These are phyloP conservation scores for Sordariomycetes sp. DNA, from an alignment of 2,329 filamentous ascomycete genomes.

Conservation along the genomic window DNA sequence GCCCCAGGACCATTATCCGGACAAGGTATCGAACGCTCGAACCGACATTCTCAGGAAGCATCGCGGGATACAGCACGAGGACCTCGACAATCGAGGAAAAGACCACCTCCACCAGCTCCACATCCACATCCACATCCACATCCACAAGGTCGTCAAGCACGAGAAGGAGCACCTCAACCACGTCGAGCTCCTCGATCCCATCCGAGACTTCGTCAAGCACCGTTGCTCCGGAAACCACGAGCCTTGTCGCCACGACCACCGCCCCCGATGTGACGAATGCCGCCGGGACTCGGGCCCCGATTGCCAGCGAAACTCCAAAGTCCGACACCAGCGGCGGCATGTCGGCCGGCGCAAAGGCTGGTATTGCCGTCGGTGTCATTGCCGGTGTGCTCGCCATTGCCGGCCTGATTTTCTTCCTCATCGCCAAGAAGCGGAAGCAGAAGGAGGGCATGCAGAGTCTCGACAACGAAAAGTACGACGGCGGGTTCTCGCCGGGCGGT, in stretches of 20 bases:
- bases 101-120: neutral
- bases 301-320: slow-evolving; percentile 8
- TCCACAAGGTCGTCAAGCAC: slow-evolving; percentile 1
- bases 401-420: slow-evolving; percentile 56
- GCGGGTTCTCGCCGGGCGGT: slow-evolving; percentile 19
- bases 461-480: slow-evolving; percentile 53
- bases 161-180: neutral
- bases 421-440: slow-evolving; percentile 54
- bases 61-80: slow-evolving; percentile 4
- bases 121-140: neutral
- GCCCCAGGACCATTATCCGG: neutral
- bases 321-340: slow-evolving; percentile 6
- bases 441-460: slow-evolving; percentile 25
- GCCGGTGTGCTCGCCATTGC: slow-evolving; percentile 53
- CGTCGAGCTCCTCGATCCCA: neutral
- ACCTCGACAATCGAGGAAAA: neutral
- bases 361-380: slow-evolving; percentile 73
- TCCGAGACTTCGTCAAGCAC: neutral
- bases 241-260: neutral
- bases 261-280: slow-evolving; percentile 2
- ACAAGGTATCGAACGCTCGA: slow-evolving; percentile 1
- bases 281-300: slow-evolving; percentile 5
- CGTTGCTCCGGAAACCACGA: neutral
- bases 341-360: slow-evolving; percentile 48
- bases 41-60: neutral